phyloP scores from a whole-genome alignment of 257 asterid genomes.

The Primulina eburnea region DNA sequence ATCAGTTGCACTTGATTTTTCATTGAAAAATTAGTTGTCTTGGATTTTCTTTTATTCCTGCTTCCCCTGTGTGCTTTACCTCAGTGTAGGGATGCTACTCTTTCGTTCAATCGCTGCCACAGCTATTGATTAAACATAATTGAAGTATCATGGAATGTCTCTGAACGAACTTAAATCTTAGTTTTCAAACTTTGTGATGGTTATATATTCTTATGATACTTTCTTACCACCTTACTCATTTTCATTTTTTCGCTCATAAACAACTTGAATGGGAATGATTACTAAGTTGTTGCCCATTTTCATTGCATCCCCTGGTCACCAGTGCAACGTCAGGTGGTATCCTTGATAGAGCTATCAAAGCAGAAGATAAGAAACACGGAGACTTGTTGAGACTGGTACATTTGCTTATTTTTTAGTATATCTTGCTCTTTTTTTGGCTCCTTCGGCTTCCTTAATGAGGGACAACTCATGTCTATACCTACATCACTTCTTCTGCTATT shows the following conservation, averaged over 20 bases:
- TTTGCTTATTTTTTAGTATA: neutral
- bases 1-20: neutral
- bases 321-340: conserved; percentile 91
- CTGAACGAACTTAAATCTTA: neutral
- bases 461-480: conserved; percentile 1
- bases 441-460: conserved; percentile 5
- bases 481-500: neutral
- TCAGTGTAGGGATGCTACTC: neutral
- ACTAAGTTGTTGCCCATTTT: conserved; percentile 12
- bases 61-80: neutral
- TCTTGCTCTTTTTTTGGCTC: conserved; percentile 8
- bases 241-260: neutral
- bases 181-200: conserved; percentile 9
- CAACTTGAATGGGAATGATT: conserved; percentile 5
- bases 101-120: neutral
- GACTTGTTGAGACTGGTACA: conserved; percentile 81
- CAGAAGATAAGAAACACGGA: conserved; percentile 81
- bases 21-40: neutral
- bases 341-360: conserved; percentile 90
- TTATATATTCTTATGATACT: neutral
- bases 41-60: neutral
- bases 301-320: conserved; percentile 21
- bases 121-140: neutral
- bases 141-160: neutral
- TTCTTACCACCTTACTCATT: neutral